Evolutionary conservation across 345 rosid species (phyloP).

Genomic region (Acer campestre): DNA sequence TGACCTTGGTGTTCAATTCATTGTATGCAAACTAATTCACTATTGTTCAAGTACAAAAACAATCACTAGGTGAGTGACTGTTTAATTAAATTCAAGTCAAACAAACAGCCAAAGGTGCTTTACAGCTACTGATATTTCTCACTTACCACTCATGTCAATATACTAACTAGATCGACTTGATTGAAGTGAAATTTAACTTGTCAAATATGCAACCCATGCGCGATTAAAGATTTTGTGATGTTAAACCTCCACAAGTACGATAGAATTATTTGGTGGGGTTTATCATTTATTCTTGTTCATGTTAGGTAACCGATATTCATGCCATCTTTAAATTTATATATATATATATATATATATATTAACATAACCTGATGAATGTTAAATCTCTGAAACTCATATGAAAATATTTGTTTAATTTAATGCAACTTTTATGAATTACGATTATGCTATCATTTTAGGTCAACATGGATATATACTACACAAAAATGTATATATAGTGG

Average conservation of each 20-base stretch:
- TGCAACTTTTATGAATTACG: no score
- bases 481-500: no score
- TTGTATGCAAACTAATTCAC: no score
- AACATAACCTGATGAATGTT: no score
- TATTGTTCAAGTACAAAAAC: background rate
- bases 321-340: no score
- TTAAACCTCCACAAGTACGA: background rate
- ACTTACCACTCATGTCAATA: constrained; percentile 17
- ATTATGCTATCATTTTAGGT: no score
- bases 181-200: constrained; percentile 1
- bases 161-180: constrained; percentile 10
- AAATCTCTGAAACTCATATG: no score
- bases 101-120: constrained; percentile 18
- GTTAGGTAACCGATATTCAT: background rate
- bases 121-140: constrained; percentile 15
- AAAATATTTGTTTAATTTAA: no score
- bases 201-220: background rate
- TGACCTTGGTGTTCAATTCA: constrained; percentile 6
- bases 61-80: background rate
- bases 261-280: background rate
- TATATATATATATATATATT: no score
- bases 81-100: constrained; percentile 4
- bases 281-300: no score
- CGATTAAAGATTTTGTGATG: background rate
- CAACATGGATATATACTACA: no score